Evolutionary conservation across 164 flowering plant genomes (phyloP).

Genomic region (Aristolochia californica): DNA sequence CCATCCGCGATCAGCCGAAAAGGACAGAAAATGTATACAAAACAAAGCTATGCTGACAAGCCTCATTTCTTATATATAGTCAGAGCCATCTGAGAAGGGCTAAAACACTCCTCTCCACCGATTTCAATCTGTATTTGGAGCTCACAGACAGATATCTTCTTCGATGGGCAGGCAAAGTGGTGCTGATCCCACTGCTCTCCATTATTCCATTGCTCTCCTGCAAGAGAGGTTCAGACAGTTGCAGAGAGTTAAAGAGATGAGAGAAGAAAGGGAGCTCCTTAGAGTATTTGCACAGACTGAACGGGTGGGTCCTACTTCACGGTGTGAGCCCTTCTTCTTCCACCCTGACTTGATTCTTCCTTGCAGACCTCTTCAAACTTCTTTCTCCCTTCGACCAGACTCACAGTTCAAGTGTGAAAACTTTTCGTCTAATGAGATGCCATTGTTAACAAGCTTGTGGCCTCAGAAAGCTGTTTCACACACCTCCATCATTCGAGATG

Average conservation of each 20-base stretch:
- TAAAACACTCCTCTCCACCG: not conserved
- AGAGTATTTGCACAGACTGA: slow-evolving; percentile 28
- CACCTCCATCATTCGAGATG: slow-evolving; percentile 15
- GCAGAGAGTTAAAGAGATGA: slow-evolving; percentile 33
- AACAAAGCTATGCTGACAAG: slow-evolving; percentile 10
- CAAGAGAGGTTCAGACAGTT: slow-evolving; percentile 38
- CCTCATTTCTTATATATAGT: slow-evolving; percentile 13
- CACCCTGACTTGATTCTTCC: slow-evolving; percentile 20
- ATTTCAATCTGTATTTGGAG: not conserved
- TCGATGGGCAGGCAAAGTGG: slow-evolving; percentile 23
- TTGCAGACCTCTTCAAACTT: slow-evolving; percentile 10
- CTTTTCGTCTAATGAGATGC: slow-evolving; percentile 10
- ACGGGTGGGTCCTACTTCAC: slow-evolving; percentile 5
- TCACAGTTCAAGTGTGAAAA: slow-evolving; percentile 7
- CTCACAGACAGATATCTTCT: not conserved
- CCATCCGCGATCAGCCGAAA: slow-evolving; percentile 14
- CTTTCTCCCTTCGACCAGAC: slow-evolving; percentile 8
- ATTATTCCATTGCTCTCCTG: slow-evolving; percentile 36
- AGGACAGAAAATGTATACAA: slow-evolving; percentile 6
- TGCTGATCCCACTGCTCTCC: slow-evolving; percentile 13
- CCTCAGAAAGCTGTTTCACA: slow-evolving; percentile 15
- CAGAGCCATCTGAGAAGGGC: not conserved
- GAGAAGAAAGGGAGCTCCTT: slow-evolving; percentile 45
- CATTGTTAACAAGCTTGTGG: slow-evolving; percentile 13
- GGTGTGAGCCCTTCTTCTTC: slow-evolving; percentile 17